phyloP scores from a whole-genome alignment of 208 protist species.

The Acanthamoeba comandoni region DNA sequence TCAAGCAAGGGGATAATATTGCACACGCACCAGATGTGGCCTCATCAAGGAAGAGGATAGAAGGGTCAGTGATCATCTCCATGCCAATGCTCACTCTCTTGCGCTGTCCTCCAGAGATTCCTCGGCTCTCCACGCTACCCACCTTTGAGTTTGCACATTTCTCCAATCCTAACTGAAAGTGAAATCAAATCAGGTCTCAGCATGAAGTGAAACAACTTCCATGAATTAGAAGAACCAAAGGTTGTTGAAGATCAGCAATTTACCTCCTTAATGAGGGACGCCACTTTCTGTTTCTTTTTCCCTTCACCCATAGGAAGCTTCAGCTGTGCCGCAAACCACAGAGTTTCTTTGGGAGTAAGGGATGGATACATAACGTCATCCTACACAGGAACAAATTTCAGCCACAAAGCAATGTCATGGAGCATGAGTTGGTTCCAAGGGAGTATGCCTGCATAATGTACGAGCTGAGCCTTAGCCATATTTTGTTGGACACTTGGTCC shows the following conservation, averaged over 20 bases:
- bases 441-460: conserved; percentile 68
- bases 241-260: too few species aligned
- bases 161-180: conserved; percentile 72
- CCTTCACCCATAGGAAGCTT: conserved; percentile 22
- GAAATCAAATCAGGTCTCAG: too few species aligned
- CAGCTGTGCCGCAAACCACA: conserved; percentile 59
- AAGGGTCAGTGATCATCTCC: conserved; percentile 81
- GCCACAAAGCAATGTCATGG: too few species aligned
- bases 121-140: conserved; percentile 16
- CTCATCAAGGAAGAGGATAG: conserved; percentile 83
- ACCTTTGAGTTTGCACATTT: conserved; percentile 28
- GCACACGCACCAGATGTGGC: conserved; percentile 71
- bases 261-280: conserved; percentile 31
- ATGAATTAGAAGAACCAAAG: too few species aligned
- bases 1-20: not conserved
- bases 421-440: not conserved
- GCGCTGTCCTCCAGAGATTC: conserved; percentile 78
- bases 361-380: conserved; percentile 58
- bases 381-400: not conserved
- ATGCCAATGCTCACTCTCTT: conserved; percentile 84
- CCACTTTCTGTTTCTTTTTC: conserved; percentile 44
- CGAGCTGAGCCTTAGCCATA: conserved; percentile 42
- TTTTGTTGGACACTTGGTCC: not conserved
- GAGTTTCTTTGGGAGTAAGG: conserved; percentile 40
- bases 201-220: too few species aligned